Base-by-base conservation (phyloP, 2,329 filamentous ascomycete genomes). In the Canariomyces notabilis region DNA sequence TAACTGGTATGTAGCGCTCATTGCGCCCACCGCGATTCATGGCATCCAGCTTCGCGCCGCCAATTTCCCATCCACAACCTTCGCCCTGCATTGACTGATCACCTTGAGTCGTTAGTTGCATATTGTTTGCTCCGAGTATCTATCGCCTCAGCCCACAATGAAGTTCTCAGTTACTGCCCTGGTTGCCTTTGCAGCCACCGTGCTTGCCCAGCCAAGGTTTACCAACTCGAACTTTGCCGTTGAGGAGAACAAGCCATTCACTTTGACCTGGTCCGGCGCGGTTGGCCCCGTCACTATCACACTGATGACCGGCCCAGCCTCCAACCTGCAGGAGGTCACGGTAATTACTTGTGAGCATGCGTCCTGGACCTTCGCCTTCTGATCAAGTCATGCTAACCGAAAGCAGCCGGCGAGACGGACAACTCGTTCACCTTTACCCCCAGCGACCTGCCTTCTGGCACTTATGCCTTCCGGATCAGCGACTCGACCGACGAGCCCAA, bases 401-500 rank as follows among this genome's bases (percentile, higher is more conserved):
- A 23, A 33, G 21, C 48, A 73, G 68, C 65, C 31, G 59, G 52
- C 48, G 51, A 59, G 38, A 58, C 63, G 37, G 66, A 61, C 44
- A 51, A 46, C 29, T 67, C 63, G 45, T 69, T 60, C 64, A 64
- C 60, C 49, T 72, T 67, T 66, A 63, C 60, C 14, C 66, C 68
- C 12, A 36, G 59, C n/a, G 55, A 56, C 48, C 59, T 73, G 22
- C 47, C 65, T 46, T 56, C 61, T 21, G 72, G 63, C 59, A 58
- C 55, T 23, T 76, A 75, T 55, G 71, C 72, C 51, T 64, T 76
- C 53, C 61, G 68, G 61, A 73, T 76, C 56, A 50, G 44, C 21
- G 71, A 75, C 54, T 57, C 56, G 26, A 58, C 55, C 23, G 53
- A 41, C 19, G 59, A 61, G 11, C 51, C 58, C 58, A 76, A 76